These are phyloP conservation scores for Fusarium sp. DNA, from an alignment of 2,329 filamentous ascomycete genomes.

Conservation along the genomic window DNA sequence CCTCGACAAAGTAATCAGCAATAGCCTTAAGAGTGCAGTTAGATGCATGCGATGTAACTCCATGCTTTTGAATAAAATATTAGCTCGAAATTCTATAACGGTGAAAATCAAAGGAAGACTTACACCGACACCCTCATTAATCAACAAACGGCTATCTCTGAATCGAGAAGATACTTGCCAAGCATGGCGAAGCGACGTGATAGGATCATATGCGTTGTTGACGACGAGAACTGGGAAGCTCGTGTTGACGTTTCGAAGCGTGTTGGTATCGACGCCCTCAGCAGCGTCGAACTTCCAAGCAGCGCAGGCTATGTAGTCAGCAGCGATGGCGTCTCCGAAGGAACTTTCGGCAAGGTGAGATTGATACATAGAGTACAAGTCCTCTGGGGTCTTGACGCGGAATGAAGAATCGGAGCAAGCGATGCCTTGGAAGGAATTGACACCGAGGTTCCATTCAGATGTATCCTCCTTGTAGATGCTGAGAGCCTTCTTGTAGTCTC, in stretches of 20 bases:
- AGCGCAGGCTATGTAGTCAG: slow-evolving; percentile 10
- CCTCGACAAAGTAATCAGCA: slow-evolving; percentile 18
- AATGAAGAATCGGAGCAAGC: slow-evolving; percentile 27
- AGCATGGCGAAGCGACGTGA: slow-evolving; percentile 27
- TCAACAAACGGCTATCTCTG: slow-evolving; percentile 27
- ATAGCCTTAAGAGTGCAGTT: slow-evolving; percentile 22
- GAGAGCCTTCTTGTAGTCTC: slow-evolving; percentile 20
- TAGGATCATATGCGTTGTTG: slow-evolving; percentile 37
- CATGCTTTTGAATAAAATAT: not conserved
- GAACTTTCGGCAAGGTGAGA: slow-evolving; percentile 20
- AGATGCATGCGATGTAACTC: slow-evolving; percentile 23
- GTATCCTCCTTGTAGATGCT: not conserved
- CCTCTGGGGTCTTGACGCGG: slow-evolving; percentile 13
- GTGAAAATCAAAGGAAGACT: not conserved
- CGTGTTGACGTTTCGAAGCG: slow-evolving; percentile 31
- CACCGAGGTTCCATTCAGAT: slow-evolving; percentile 28
- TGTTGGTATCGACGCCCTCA: slow-evolving; percentile 21
- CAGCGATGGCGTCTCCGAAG: slow-evolving; percentile 24
- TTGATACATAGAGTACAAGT: slow-evolving; percentile 20
- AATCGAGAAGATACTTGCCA: slow-evolving; percentile 33
- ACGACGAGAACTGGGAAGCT: slow-evolving; percentile 33
- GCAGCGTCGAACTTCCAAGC: slow-evolving; percentile 31
- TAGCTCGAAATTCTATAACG: not conserved
- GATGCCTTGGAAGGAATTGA: slow-evolving; percentile 20
- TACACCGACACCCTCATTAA: slow-evolving; percentile 39